Percentiles rank a stretch among this genome's conserved stretches.
Conservation (phyloP, 2,329 filamentous ascomycete species). For the Microdochium nivale region DNA sequence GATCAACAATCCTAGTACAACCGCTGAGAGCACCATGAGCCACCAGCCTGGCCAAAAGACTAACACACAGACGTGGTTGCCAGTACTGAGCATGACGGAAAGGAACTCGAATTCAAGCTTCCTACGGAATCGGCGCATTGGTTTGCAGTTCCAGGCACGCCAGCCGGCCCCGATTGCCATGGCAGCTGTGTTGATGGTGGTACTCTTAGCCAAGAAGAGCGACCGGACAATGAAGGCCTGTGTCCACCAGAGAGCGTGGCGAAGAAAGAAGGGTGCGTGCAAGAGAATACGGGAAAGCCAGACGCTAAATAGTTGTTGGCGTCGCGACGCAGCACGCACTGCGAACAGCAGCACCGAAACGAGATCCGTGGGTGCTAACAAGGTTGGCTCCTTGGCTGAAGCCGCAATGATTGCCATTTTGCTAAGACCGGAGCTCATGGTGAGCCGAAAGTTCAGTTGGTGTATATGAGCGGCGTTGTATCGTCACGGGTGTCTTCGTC, state of each 20-base stretch:
- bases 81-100: conserved; percentile 39
- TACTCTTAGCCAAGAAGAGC: conserved; percentile 15
- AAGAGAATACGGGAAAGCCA: conserved; percentile 21
- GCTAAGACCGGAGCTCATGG: conserved; percentile 4
- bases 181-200: conserved; percentile 1
- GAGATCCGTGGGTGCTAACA: conserved; percentile 19
- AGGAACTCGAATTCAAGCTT: conserved; percentile 44
- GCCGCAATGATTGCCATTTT: conserved; percentile 28
- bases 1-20: conserved; percentile 24
- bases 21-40: conserved; percentile 28
- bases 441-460: not conserved
- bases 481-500: not conserved
- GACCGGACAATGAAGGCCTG: conserved; percentile 19
- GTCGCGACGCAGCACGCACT: conserved; percentile 22
- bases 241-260: conserved; percentile 16
- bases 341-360: conserved; percentile 23
- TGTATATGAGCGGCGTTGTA: not conserved
- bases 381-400: conserved; percentile 24
- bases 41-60: conserved; percentile 52
- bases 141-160: conserved; percentile 28
- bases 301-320: conserved; percentile 23
- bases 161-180: conserved; percentile 11
- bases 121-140: conserved; percentile 27
- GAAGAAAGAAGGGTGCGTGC: conserved; percentile 20
- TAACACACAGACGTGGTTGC: conserved; percentile 37